Conservation (phyloP, 345 rosid species). For the Nephelium lappaceum region DNA sequence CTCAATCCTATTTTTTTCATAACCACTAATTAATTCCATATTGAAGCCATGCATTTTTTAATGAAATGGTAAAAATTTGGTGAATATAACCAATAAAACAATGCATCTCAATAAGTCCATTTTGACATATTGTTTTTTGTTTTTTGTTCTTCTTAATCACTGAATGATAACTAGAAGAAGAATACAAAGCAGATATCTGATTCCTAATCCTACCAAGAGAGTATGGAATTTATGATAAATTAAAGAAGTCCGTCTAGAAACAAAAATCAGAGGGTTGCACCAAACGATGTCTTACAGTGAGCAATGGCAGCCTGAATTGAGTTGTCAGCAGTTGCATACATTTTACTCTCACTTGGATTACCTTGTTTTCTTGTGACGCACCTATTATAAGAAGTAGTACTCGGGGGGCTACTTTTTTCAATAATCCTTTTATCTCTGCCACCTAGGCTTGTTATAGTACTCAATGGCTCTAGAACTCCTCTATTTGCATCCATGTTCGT, state of each 20-base stretch:
- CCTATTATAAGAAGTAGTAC: background rate
- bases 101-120: too few species aligned
- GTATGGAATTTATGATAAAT: too few species aligned
- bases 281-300: slow-evolving; percentile 44
- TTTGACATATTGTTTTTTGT: too few species aligned
- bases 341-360: background rate
- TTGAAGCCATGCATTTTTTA: too few species aligned
- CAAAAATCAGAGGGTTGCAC: slow-evolving; percentile 25
- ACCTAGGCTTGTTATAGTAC: background rate
- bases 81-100: too few species aligned
- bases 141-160: too few species aligned
- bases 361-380: too few species aligned
- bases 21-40: too few species aligned
- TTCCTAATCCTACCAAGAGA: background rate
- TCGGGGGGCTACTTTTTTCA: slow-evolving; percentile 15
- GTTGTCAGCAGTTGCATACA: slow-evolving; percentile 13
- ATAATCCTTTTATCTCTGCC: slow-evolving; percentile 1
- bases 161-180: background rate
- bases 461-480: slow-evolving; percentile 19
- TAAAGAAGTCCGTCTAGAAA: background rate
- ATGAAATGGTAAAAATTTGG: too few species aligned
- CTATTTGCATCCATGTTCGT: slow-evolving; percentile 16
- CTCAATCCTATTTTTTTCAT: too few species aligned
- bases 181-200: background rate
- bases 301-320: slow-evolving; percentile 49